Conservation (phyloP, 176 grass and related monocot genomes). For the Raddia distichophylla region DNA sequence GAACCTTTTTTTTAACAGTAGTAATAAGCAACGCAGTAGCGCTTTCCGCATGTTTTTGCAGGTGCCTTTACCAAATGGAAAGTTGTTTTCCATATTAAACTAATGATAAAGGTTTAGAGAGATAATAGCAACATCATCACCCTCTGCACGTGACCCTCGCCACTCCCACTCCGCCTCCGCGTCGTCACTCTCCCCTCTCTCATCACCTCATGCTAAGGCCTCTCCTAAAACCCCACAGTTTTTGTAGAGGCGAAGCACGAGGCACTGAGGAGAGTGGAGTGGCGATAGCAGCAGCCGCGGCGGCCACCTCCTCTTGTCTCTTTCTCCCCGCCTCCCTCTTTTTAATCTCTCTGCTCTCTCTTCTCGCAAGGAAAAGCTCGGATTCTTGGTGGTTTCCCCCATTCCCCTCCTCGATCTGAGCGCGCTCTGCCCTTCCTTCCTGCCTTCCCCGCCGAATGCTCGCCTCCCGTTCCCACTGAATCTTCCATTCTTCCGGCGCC, state of each 20-base stretch:
- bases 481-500: constrained; percentile 32
- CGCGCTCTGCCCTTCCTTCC: constrained; percentile 23
- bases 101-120: not conserved
- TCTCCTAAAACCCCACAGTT: constrained; percentile 42
- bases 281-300: constrained; percentile 20
- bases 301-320: constrained; percentile 40
- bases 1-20: too few species aligned
- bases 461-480: constrained; percentile 40
- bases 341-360: constrained; percentile 31
- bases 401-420: constrained; percentile 53
- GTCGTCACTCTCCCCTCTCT: not conserved
- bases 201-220: constrained; percentile 8
- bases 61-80: not conserved
- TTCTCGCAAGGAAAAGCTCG: constrained; percentile 43
- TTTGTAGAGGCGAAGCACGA: not conserved
- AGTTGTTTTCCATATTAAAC: constrained; percentile 10
- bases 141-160: constrained; percentile 35
- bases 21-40: too few species aligned
- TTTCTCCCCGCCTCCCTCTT: constrained; percentile 25
- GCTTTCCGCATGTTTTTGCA: not conserved
- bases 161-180: not conserved
- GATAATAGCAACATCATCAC: constrained; percentile 23
- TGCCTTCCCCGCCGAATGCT: constrained; percentile 39
- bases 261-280: not conserved
- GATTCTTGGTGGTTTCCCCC: constrained; percentile 48